These are phyloP conservation scores for Olyra latifolia DNA, from an alignment of 176 grass and related monocot species.

Conservation along the genomic window DNA sequence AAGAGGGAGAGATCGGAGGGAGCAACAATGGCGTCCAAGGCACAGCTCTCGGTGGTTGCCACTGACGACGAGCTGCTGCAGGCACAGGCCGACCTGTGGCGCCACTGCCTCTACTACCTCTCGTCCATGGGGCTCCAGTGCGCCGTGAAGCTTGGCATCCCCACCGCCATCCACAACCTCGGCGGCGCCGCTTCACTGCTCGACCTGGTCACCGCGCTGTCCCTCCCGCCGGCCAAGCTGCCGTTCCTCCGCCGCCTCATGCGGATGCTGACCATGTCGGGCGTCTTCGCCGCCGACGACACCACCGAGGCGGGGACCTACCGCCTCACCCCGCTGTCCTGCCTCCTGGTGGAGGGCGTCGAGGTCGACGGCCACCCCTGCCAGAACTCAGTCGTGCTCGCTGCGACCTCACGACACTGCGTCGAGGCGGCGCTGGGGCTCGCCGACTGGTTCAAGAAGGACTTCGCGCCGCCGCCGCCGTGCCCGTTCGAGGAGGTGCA, in stretches of 20 bases:
- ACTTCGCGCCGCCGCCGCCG: neutral
- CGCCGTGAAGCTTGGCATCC: conserved; percentile 44
- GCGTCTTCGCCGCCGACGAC: neutral
- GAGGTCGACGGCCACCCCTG: neutral
- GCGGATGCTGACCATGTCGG: conserved; percentile 29
- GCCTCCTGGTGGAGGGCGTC: conserved; percentile 14
- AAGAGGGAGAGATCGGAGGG: too few relatives aligned
- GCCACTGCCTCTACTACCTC: conserved; percentile 31
- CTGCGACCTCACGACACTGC: neutral
- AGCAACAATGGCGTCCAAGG: neutral
- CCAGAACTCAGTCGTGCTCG: neutral
- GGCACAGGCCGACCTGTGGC: conserved; percentile 34
- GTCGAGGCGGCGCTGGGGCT: neutral
- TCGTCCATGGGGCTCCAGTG: conserved; percentile 41
- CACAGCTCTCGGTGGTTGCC: neutral
- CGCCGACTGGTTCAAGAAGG: conserved; percentile 35
- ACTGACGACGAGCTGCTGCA: conserved; percentile 25
- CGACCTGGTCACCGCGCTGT: neutral
- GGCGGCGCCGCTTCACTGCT: conserved; percentile 26
- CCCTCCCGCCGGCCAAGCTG: neutral
- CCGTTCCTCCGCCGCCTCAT: conserved; percentile 40
- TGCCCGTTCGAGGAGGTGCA: neutral
- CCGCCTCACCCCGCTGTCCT: conserved; percentile 27
- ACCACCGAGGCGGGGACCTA: neutral
- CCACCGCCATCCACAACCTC: conserved; percentile 30